These are phyloP conservation scores for Mycena alexandri DNA, from an alignment of 768 basidiomycete genomes.

Conservation along the genomic window DNA sequence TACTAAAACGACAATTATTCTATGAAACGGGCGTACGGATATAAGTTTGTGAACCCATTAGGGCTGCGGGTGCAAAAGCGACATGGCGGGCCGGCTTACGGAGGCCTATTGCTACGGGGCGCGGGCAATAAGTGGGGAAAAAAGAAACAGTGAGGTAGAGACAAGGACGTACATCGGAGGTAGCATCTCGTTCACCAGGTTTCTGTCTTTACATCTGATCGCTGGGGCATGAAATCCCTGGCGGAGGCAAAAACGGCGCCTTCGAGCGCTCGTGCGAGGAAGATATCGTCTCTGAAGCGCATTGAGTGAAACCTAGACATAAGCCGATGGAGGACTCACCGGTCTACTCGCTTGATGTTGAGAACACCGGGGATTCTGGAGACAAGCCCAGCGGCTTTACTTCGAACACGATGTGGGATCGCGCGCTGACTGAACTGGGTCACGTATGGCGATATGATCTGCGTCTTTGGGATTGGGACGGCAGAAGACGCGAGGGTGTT, in stretches of 20 bases:
- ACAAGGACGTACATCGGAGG: slow-evolving; percentile 1
- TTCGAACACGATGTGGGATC: slow-evolving; percentile 22
- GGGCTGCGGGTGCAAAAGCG: no score
- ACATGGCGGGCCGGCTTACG: no score
- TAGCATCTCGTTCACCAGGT: not conserved
- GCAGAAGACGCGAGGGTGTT: slow-evolving; percentile 15
- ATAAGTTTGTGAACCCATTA: no score
- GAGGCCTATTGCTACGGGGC: no score
- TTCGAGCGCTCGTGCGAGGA: slow-evolving; percentile 34
- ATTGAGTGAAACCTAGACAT: not conserved
- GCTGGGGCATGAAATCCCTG: slow-evolving; percentile 8
- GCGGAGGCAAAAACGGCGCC: slow-evolving; percentile 31
- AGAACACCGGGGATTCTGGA: slow-evolving; percentile 28
- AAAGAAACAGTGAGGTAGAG: not conserved
- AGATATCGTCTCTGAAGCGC: slow-evolving; percentile 30
- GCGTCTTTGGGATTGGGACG: slow-evolving; percentile 29
- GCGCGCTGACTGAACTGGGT: slow-evolving; percentile 29
- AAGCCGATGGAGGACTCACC: slow-evolving; percentile 10
- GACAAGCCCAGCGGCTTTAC: slow-evolving; percentile 23
- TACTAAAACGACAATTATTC: slow-evolving; percentile 12
- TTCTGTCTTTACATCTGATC: not conserved
- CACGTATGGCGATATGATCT: slow-evolving; percentile 30
- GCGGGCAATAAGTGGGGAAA: not conserved
- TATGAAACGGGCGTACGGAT: slow-evolving; percentile 10
- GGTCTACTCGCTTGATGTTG: slow-evolving; percentile 3